A percentile compares a stretch with the other conserved stretches of the same genome.
These are phyloP conservation scores for Neonectria punicea DNA, from an alignment of 2,329 filamentous ascomycete species.

Conservation along the genomic window DNA sequence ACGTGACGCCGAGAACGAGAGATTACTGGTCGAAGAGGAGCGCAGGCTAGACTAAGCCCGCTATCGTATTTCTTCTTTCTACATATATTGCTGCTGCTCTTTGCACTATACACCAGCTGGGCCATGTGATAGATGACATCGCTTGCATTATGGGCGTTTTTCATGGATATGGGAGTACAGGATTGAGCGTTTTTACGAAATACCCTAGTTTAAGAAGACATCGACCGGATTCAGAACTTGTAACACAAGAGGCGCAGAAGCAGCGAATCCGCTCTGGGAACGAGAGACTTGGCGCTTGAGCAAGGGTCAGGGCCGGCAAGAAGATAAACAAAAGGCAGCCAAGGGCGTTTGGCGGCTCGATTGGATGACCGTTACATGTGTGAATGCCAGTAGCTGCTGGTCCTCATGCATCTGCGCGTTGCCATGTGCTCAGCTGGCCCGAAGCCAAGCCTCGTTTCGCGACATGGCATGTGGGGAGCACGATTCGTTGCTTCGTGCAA, in stretches of 20 bases:
- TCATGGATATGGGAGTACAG: background rate
- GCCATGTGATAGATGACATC: slow-evolving; percentile 1
- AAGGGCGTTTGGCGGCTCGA: background rate
- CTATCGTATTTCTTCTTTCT: background rate
- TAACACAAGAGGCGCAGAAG: slow-evolving; percentile 1
- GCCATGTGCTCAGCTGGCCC: background rate
- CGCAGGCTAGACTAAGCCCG: slow-evolving; percentile 35
- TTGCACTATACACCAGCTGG: background rate
- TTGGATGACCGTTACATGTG: background rate
- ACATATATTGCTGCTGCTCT: background rate
- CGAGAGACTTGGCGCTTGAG: background rate
- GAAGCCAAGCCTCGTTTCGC: slow-evolving; percentile 1
- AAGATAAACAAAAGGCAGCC: background rate
- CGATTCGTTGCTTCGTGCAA: slow-evolving; percentile 4
- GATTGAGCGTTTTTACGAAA: slow-evolving; percentile 11
- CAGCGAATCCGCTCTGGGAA: slow-evolving; percentile 2
- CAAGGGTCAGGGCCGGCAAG: background rate
- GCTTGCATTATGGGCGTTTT: slow-evolving; percentile 5
- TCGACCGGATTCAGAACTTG: slow-evolving; percentile 9
- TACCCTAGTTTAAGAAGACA: slow-evolving; percentile 5
- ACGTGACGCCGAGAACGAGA: slow-evolving; percentile 36
- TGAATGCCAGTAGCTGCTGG: background rate
- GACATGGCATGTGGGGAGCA: background rate
- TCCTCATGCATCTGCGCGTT: background rate
- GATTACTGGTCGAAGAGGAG: slow-evolving; percentile 46